These are phyloP conservation scores for Rhododendron molle DNA, from an alignment of 148 eudicot genomes.

Conservation along the genomic window DNA sequence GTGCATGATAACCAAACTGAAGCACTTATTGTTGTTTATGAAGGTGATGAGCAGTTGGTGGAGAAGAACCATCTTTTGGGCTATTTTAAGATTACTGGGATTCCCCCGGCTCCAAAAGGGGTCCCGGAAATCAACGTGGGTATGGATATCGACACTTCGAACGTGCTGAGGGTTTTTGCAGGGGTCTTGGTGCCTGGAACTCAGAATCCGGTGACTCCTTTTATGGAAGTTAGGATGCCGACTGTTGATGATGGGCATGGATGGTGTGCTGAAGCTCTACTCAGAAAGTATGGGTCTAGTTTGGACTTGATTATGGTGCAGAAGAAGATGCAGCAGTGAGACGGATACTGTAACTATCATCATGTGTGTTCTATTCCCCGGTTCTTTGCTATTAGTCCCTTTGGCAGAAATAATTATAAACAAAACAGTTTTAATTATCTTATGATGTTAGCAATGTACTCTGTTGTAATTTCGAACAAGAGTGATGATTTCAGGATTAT, in stretches of 20 bases:
- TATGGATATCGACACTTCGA: constrained; percentile 83
- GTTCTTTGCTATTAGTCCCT: not conserved
- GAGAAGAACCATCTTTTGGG: constrained; percentile 74
- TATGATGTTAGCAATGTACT: not conserved
- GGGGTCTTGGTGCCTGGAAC: constrained; percentile 63
- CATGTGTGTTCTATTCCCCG: not conserved
- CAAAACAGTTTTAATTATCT: not conserved
- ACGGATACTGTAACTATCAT: not conserved
- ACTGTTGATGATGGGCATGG: constrained; percentile 86
- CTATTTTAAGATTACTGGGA: constrained; percentile 66
- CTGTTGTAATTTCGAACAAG: not conserved
- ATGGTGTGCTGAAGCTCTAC: constrained; percentile 79
- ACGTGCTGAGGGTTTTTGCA: constrained; percentile 56
- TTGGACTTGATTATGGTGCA: constrained; percentile 53
- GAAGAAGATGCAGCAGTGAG: constrained; percentile 23
- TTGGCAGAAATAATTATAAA: not conserved
- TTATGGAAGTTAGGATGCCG: constrained; percentile 94
- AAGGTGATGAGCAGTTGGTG: constrained; percentile 51
- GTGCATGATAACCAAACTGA: constrained; percentile 68
- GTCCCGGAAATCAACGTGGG: constrained; percentile 67
- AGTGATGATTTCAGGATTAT: not conserved
- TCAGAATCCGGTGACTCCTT: constrained; percentile 42
- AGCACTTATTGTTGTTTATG: constrained; percentile 70
- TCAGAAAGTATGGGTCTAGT: constrained; percentile 46
- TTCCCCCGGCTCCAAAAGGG: constrained; percentile 70